A percentile compares a stretch with the other conserved stretches of the same genome.
Conservation (phyloP, 2,329 filamentous ascomycete species). For the Teratosphaeria gauchensis region DNA sequence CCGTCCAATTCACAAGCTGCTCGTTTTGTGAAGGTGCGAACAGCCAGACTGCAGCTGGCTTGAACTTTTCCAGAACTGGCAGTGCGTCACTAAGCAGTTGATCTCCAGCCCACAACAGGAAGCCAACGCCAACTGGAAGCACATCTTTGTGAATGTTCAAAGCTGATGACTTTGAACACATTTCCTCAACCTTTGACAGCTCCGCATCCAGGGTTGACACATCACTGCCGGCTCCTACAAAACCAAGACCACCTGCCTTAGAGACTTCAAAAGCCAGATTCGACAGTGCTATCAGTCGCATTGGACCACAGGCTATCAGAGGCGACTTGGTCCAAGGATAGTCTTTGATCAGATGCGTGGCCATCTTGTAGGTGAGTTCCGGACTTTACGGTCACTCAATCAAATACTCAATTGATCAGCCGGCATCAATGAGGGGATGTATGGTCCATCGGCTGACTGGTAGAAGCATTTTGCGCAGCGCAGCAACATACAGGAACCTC, state of each 20-base stretch:
- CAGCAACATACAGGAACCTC: neutral
- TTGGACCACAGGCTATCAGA: slow-evolving; percentile 55
- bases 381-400: neutral
- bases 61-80: slow-evolving; percentile 43
- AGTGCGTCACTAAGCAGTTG: slow-evolving; percentile 26
- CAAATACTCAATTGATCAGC: neutral
- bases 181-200: slow-evolving; percentile 9
- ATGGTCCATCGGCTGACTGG: neutral
- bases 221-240: slow-evolving; percentile 32
- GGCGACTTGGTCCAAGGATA: slow-evolving; percentile 53
- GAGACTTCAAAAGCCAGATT: slow-evolving; percentile 50
- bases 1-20: slow-evolving; percentile 28
- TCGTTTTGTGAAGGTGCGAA: slow-evolving; percentile 46
- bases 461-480: neutral
- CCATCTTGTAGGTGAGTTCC: neutral
- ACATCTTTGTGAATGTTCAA: slow-evolving; percentile 8
- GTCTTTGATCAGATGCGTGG: slow-evolving; percentile 9
- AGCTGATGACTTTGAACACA: neutral
- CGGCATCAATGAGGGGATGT: neutral
- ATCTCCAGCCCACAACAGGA: slow-evolving; percentile 42
- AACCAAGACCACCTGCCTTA: slow-evolving; percentile 38
- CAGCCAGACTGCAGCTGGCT: slow-evolving; percentile 55
- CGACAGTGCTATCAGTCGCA: slow-evolving; percentile 53
- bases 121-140: slow-evolving; percentile 51
- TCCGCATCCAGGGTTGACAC: slow-evolving; percentile 9